Base-by-base conservation (phyloP, 2,329 filamentous ascomycete genomes). In the Aspergillus latus region DNA sequence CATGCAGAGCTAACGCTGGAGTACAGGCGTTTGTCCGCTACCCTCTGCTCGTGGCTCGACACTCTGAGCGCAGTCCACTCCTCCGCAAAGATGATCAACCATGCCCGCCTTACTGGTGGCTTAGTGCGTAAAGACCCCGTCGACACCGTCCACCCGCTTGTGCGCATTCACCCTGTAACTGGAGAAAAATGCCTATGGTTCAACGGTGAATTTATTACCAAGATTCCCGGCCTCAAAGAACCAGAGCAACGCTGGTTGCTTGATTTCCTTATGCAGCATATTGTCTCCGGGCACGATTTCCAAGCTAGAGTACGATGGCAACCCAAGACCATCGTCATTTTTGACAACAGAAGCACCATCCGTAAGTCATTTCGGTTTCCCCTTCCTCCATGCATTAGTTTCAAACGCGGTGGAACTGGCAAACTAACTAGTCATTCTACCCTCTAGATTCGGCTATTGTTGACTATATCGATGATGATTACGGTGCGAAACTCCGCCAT, bases 291-390 rank as follows among this genome's bases (percentile, higher is more conserved):
- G 10, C 76, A 79, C 60, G 78, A 80, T 63, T 77, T 80, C 64
- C 76, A 79, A 63, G 74, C 72, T 34, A 67, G 79, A 16, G 74
- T 81, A 30, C 69, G 73, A 40, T 81, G 78, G 78, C 74, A 76
- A 62, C 79, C 79, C 5, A 72, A 74, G 56, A 79, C 78, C 2
- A 76, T 82, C 50, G 79, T 82, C 13, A 76, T 81, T 62, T 80
- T 80, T 64, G 78, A 80, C 62, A 79, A 80, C 53, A 71, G 78
- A 46, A 73, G 68, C 43, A 78, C 77, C 30, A 72, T 77, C 50
- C 76, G 76, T 80, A 69, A 67, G 76, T 72, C 40, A n/a, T 36
- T 45, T 15, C 15, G 13, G 9, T 37, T 45, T 28, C 16, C 48
- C 16, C 4, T 13, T 8, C 30, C 47, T 44, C 45, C 44, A 29